phyloP scores from a whole-genome alignment of 768 basidiomycete genomes.

The Chalciporus piperatus region DNA sequence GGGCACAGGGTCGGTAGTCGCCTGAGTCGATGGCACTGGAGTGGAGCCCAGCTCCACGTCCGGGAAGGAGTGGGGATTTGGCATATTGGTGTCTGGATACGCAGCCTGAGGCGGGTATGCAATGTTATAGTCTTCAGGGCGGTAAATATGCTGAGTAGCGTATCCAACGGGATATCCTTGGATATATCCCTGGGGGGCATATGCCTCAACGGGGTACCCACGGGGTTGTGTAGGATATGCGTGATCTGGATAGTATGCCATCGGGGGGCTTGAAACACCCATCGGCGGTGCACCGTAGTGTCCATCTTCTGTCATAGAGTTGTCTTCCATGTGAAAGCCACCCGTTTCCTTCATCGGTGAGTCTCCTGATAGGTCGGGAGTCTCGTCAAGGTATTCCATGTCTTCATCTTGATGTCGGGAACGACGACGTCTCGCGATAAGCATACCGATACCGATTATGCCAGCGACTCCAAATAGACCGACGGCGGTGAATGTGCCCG shows the following conservation, averaged over 20 bases:
- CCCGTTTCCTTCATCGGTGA: constrained; percentile 7
- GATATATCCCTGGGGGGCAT: constrained; percentile 1
- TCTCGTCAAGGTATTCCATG: constrained; percentile 28
- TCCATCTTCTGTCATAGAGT: constrained; percentile 17
- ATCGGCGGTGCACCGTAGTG: constrained; percentile 24
- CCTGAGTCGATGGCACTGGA: neutral
- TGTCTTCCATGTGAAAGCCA: constrained; percentile 12
- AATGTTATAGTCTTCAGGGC: constrained; percentile 19
- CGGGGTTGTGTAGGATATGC: constrained; percentile 13
- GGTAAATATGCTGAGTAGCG: constrained; percentile 24
- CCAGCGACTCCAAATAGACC: constrained; percentile 36
- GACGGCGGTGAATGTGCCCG: constrained; percentile 42
- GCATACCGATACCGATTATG: constrained; percentile 27
- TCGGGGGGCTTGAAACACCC: constrained; percentile 11
- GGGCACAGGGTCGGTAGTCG: constrained; percentile 1
- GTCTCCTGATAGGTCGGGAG: constrained; percentile 6
- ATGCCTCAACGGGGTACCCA: constrained; percentile 3
- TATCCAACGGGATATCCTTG: constrained; percentile 1
- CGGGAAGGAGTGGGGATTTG: constrained; percentile 13
- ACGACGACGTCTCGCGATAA: constrained; percentile 31
- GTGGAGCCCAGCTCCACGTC: constrained; percentile 9
- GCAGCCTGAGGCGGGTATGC: constrained; percentile 26
- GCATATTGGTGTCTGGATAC: constrained; percentile 5
- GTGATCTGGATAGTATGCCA: constrained; percentile 24
- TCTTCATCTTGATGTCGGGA: constrained; percentile 26